Conservation (phyloP, 176 grass and related monocot genomes). For the Pharus latifolius region DNA sequence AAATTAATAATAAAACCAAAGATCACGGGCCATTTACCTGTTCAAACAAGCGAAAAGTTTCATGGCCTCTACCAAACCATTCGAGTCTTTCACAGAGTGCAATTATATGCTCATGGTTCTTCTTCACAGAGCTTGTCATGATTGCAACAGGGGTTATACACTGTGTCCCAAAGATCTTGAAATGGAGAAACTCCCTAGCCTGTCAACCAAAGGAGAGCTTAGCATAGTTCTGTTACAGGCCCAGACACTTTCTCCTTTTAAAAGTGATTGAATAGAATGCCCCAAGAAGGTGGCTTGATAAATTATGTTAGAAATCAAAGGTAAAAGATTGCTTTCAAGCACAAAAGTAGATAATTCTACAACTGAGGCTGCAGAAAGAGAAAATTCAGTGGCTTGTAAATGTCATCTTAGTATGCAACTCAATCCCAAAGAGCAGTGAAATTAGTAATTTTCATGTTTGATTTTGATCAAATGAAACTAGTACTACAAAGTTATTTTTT, state of each 20-base stretch:
- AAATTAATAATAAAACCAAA: background rate
- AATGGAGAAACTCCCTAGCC: conserved; percentile 95
- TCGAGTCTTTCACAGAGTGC: conserved; percentile 66
- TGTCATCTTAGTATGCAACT: background rate
- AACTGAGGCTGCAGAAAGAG: background rate
- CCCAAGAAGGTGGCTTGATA: background rate
- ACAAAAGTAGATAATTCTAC: background rate
- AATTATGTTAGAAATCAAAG: background rate
- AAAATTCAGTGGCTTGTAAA: background rate
- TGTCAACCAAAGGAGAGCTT: conserved; percentile 10
- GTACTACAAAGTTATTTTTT: background rate
- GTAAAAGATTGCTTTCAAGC: background rate
- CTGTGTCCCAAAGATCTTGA: conserved; percentile 86
- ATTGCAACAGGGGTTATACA: conserved; percentile 89
- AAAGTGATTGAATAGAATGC: background rate
- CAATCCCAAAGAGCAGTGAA: background rate
- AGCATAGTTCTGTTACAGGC: background rate
- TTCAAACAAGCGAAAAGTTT: conserved; percentile 81
- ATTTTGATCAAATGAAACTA: background rate
- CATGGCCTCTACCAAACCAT: conserved; percentile 85
- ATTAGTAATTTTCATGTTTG: background rate
- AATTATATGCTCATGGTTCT: conserved; percentile 82
- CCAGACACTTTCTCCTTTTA: background rate
- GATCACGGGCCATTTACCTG: conserved; percentile 41
- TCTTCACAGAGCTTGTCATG: conserved; percentile 98